A percentile compares a stretch with the other conserved stretches of the same genome.
Evolutionary conservation across 176 grass and related monocot genomes (phyloP).

Genomic region (Stipa capillata): DNA sequence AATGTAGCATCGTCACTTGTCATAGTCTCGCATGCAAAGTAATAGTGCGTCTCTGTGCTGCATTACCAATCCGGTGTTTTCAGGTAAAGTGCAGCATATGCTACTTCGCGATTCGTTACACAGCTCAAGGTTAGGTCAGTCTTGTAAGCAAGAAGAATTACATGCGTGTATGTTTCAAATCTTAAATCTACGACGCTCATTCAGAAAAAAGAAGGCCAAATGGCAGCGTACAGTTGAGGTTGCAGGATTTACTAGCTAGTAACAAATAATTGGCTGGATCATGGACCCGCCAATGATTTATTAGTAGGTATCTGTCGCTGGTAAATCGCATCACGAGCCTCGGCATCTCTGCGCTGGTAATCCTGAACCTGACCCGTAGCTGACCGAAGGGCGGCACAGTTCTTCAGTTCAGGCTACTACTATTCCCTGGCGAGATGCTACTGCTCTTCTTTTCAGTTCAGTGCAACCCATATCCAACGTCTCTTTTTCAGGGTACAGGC

Average conservation of each 20-base stretch:
- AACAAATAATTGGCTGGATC: background rate
- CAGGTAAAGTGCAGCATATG: background rate
- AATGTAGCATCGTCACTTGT: background rate
- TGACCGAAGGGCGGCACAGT: background rate
- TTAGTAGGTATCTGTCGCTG: background rate
- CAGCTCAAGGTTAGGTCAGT: background rate
- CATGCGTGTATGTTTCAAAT: background rate
- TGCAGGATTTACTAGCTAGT: background rate
- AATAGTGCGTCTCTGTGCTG: background rate
- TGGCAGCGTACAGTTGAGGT: background rate
- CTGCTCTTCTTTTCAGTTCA: background rate
- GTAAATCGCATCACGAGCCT: background rate
- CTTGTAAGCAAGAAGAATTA: background rate
- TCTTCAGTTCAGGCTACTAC: background rate
- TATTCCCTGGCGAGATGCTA: background rate
- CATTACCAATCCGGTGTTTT: background rate
- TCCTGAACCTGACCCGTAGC: background rate
- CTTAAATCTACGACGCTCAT: background rate
- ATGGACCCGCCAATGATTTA: background rate
- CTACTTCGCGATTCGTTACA: too few relatives aligned
- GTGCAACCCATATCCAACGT: background rate
- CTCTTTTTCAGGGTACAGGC: background rate
- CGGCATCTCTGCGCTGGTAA: background rate
- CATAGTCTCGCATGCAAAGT: too few relatives aligned
- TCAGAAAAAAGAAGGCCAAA: background rate